A percentile compares a stretch with the other conserved stretches of the same genome.
Conservation (phyloP, 2,329 filamentous ascomycete genomes). For the Daldinia sp. region DNA sequence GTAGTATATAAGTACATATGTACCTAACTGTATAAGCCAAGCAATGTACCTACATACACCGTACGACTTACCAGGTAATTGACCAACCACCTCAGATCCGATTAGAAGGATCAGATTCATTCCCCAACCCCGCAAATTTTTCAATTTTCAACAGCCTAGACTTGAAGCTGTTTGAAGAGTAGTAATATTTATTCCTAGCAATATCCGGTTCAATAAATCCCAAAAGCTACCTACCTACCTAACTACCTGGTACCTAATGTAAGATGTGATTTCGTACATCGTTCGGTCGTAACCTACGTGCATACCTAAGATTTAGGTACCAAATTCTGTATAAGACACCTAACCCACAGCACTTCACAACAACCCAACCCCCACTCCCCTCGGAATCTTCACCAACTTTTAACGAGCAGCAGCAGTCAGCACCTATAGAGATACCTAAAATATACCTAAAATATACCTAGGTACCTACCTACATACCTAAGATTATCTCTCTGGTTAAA, state of each 20-base stretch:
- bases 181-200: neutral
- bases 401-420: too few relatives aligned
- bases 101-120: neutral
- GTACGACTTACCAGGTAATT: too few relatives aligned
- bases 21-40: neutral
- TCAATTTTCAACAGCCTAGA: neutral
- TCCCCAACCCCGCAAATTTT: slow-evolving; percentile 7
- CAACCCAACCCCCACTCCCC: neutral
- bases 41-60: neutral
- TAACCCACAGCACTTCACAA: slow-evolving; percentile 1
- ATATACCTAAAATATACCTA: neutral
- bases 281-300: neutral
- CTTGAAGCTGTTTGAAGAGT: neutral
- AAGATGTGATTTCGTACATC: neutral
- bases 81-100: slow-evolving; percentile 2
- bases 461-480: too few relatives aligned
- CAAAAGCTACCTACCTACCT: neutral
- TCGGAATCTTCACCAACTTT: neutral
- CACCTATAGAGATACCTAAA: neutral
- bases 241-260: too few relatives aligned
- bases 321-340: neutral
- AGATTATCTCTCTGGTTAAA: neutral
- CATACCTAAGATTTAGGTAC: neutral
- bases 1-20: too few relatives aligned
- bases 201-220: neutral